phyloP scores from a whole-genome alignment of 225 moss, liverwort and hornwort species.

The Thuidium tamariscinum region DNA sequence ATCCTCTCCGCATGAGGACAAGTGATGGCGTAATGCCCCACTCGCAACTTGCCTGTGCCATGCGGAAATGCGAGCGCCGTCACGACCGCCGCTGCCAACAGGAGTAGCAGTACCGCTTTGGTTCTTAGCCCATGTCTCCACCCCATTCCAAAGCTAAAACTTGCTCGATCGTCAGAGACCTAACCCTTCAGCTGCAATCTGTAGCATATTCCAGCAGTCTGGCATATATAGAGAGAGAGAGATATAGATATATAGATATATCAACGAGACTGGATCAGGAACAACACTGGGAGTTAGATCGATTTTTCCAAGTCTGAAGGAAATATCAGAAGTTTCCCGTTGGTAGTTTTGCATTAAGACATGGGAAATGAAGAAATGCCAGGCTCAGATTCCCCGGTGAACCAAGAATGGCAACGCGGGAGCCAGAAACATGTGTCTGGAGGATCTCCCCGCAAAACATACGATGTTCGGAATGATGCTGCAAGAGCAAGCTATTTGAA shows the following conservation, averaged over 20 bases:
- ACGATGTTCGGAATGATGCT: neutral
- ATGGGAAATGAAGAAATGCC: neutral
- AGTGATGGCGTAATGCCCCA: conserved; percentile 17
- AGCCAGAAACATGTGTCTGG: neutral
- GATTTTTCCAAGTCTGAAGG: neutral
- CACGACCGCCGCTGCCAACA: neutral
- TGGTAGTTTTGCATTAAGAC: neutral
- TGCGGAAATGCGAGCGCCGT: neutral
- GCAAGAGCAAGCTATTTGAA: neutral
- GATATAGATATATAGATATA: neutral
- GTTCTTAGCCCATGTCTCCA: neutral
- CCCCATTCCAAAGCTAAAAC: neutral
- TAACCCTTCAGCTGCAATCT: neutral
- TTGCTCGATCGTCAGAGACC: neutral
- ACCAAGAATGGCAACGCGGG: no score
- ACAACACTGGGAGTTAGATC: neutral
- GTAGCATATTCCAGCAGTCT: neutral
- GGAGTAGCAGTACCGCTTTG: neutral
- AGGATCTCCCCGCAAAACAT: neutral
- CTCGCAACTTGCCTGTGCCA: neutral
- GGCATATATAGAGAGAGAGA: no score
- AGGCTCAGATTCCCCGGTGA: neutral
- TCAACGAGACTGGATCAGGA: neutral
- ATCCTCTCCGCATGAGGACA: conserved; percentile 28
- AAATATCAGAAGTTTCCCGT: neutral